These are phyloP conservation scores for Collybiopsis confluens DNA, from an alignment of 768 basidiomycete species.

Conservation along the genomic window DNA sequence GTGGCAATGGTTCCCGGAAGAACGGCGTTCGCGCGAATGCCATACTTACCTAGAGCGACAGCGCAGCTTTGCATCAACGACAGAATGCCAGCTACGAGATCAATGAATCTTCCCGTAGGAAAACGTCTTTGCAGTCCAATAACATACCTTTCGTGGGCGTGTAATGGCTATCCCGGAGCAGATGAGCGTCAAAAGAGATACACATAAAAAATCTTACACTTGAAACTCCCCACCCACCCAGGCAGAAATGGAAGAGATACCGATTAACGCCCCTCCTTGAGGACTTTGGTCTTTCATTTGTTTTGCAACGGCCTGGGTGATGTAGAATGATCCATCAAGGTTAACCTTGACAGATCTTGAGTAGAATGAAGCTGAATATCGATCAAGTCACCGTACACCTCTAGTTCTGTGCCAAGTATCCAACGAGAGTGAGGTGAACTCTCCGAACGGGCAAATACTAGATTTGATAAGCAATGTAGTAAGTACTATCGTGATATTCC, in stretches of 20 bases:
- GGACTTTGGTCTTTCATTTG: slow-evolving; percentile 69
- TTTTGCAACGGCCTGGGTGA: slow-evolving; percentile 67
- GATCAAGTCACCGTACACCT: slow-evolving; percentile 24
- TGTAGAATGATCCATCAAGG: slow-evolving; percentile 72
- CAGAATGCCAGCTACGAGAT: slow-evolving; percentile 52
- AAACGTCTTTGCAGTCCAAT: neutral
- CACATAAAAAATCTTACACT: slow-evolving; percentile 31
- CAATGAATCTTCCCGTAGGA: neutral
- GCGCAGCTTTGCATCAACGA: slow-evolving; percentile 80
- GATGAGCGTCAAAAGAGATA: neutral
- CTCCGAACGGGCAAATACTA: slow-evolving; percentile 73
- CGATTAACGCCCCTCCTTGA: slow-evolving; percentile 72
- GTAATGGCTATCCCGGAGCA: slow-evolving; percentile 43
- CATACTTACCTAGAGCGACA: slow-evolving; percentile 71
- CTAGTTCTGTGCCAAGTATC: slow-evolving; percentile 61
- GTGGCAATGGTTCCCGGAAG: slow-evolving; percentile 79
- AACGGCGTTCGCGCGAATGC: slow-evolving; percentile 67
- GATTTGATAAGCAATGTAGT: no score
- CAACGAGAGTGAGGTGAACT: slow-evolving; percentile 67
- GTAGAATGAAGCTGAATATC: neutral
- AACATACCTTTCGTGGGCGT: slow-evolving; percentile 62
- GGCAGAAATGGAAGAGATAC: slow-evolving; percentile 75
- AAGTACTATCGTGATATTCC: no score
- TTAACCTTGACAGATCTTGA: slow-evolving; percentile 47
- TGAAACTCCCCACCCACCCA: slow-evolving; percentile 74